Percentiles rank a stretch among this genome's conserved stretches.
Evolutionary conservation across 225 moss, liverwort and hornwort genomes (phyloP).

Genomic region (Pseudoscleropodium purum): DNA sequence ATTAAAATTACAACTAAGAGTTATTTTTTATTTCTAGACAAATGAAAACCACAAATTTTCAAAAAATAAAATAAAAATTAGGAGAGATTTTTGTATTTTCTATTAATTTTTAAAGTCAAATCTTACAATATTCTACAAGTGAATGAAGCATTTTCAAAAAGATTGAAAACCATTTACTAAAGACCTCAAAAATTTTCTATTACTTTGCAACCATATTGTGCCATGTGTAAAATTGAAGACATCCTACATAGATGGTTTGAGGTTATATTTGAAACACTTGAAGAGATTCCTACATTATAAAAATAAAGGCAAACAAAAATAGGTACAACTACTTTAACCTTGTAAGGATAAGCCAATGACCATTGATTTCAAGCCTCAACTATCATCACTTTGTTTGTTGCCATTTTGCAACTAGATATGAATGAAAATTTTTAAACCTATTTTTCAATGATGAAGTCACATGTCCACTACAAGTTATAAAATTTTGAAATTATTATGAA

Average conservation of each 20-base stretch:
- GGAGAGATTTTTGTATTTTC: background rate
- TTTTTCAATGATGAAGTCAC: too few species aligned
- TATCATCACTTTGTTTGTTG: too few species aligned
- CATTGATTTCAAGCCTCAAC: too few species aligned
- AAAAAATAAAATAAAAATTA: background rate
- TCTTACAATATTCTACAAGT: background rate
- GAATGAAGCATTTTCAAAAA: accelerated
- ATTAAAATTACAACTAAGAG: too few species aligned
- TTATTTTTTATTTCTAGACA: too few species aligned
- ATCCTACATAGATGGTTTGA: background rate
- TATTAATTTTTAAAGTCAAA: background rate
- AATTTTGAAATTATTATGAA: too few species aligned
- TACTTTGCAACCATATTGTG: background rate
- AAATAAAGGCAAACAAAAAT: accelerated
- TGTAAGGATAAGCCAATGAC: too few species aligned
- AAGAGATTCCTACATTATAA: background rate
- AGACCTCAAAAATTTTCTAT: background rate
- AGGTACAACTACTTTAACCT: background rate
- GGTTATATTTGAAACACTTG: background rate
- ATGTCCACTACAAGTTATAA: too few species aligned
- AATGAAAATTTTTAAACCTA: too few species aligned
- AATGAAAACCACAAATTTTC: background rate
- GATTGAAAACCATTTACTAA: background rate
- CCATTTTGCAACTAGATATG: too few species aligned
- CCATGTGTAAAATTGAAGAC: background rate